These are phyloP conservation scores for Bruguiera parviflora DNA, from an alignment of 345 rosid species.

Conservation along the genomic window DNA sequence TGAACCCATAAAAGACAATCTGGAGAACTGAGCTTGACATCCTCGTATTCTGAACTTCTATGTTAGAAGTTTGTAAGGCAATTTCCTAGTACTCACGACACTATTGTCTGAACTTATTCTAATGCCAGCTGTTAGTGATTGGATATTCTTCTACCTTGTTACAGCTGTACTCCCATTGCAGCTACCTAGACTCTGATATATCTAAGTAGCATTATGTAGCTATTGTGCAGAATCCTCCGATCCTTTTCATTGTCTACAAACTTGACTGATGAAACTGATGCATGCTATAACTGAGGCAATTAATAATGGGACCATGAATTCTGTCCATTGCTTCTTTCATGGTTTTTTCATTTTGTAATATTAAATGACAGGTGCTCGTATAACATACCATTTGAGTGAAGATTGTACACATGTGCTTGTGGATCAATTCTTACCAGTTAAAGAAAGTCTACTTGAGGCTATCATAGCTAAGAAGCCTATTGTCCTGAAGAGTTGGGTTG, in stretches of 20 bases:
- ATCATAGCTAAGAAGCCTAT: conserved; percentile 56
- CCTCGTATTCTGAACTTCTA: too few species aligned
- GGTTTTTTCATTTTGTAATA: background rate
- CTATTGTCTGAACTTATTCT: too few species aligned
- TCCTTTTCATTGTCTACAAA: background rate
- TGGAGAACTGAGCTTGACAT: too few species aligned
- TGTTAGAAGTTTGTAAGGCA: too few species aligned
- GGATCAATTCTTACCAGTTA: conserved; percentile 45
- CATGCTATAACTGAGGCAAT: background rate
- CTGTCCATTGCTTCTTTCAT: background rate
- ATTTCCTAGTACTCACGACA: too few species aligned
- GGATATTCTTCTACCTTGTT: too few species aligned
- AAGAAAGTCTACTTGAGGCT: conserved; percentile 57
- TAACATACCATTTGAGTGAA: conserved; percentile 35
- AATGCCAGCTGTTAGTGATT: too few species aligned
- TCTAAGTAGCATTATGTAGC: too few species aligned
- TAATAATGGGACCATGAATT: background rate
- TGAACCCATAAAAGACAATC: too few species aligned
- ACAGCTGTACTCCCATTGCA: too few species aligned
- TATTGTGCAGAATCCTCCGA: too few species aligned
- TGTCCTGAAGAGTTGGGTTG: conserved; percentile 53
- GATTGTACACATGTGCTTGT: conserved; percentile 80
- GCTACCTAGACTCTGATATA: too few species aligned
- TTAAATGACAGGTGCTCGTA: conserved; percentile 51
- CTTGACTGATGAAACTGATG: background rate